Base-by-base conservation (phyloP, 2,329 filamentous ascomycete species). In the Botryotinia convoluta region DNA sequence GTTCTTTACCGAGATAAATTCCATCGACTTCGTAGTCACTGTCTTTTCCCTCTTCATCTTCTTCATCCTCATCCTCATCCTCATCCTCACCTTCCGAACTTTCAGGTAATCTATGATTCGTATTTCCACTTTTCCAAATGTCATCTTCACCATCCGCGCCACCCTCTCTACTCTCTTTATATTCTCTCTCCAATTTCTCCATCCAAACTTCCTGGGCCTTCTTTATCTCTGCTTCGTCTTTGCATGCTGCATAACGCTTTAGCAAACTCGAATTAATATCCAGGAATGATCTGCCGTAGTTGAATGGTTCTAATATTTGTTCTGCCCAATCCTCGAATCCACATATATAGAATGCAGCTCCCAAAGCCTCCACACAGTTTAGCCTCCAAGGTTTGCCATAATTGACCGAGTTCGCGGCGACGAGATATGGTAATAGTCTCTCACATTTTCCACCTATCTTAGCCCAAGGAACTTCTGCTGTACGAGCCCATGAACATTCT, bases 321-420 rank as follows among this genome's bases (percentile, higher is more conserved):
- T 92, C 90, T 0, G 96, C 95, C 96, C 96, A 99, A 69, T 98
- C 95, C 10, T 88, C 82, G 79, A 96, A 93, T 7, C 96, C 94
- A 79, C 95, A 98, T 76, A 99, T 99, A 79, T 89, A 93, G 80
- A 97, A 99, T 35, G 93, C 93, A 5, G 96, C 95, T 0, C 94
- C 96, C 64, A 99, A 86, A 6, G 96, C 96, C 85, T 99, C 96
- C 44, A 94, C 96, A 79, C 96, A 99, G 83, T 99, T 99, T 75
- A 99, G 83, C 72, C 95, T 87, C 93, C 95, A 98, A 8, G 96
- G 96, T 80, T 93, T 93, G 74, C 96, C 96, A 83, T 99, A 99
- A 84, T 99, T 99, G 80, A 98, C 96, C 1, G 93, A 92, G 82
- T 99, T 99, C 65, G 96, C 96, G 9, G 96, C 96, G 68, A 99